phyloP scores from a whole-genome alignment of 495 filamentous ascomycete genomes.

The Xylaria scruposa region DNA sequence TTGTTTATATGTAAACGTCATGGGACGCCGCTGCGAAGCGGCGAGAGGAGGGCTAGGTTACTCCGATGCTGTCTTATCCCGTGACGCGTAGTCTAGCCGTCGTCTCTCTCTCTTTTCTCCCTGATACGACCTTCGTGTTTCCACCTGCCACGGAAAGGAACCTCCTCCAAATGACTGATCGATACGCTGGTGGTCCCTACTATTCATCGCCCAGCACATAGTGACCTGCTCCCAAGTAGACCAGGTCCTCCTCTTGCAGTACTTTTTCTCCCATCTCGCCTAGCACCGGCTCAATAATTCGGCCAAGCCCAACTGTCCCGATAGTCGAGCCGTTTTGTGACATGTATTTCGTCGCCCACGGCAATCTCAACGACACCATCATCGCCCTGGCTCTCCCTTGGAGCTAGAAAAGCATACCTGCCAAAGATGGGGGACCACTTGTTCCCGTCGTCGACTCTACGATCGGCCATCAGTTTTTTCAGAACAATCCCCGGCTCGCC shows the following conservation, averaged over 20 bases:
- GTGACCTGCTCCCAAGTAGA: neutral
- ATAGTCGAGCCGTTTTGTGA: conserved; percentile 63
- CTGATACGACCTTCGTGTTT: neutral
- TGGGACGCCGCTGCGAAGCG: neutral
- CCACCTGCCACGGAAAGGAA: conserved; percentile 9
- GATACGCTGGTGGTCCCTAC: neutral
- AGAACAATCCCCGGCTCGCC: conserved; percentile 71
- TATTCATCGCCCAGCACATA: neutral
- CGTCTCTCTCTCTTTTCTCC: neutral
- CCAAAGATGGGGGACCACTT: conserved; percentile 86
- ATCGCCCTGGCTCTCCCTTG: neutral
- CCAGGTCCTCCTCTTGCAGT: too few relatives aligned
- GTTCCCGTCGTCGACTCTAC: conserved; percentile 74
- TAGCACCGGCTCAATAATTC: conserved; percentile 19
- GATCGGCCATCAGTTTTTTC: conserved; percentile 79
- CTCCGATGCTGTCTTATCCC: neutral
- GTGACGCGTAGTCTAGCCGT: conserved; percentile 3
- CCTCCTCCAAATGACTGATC: neutral
- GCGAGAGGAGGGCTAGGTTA: neutral
- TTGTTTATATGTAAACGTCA: neutral
- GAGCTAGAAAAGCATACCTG: conserved; percentile 72
- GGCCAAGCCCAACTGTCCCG: conserved; percentile 62
- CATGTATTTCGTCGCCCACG: conserved; percentile 74
- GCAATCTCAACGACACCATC: conserved; percentile 47
- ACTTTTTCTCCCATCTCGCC: neutral